Percentiles rank a stretch among this genome's conserved stretches.
These are phyloP conservation scores for cucumber (Cucumis sativus) DNA, from an alignment of 306 rosid genomes.

Conservation along the genomic window Cucumber_9930_V3 NC_026656.2:9904001-9904500, in stretches of 20 bases:
- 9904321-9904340: slow-evolving; percentile 69
- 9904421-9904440: slow-evolving; percentile 55
- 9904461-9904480: background rate
- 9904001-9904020: slow-evolving; percentile 92
- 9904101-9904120: background rate
- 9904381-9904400: slow-evolving; percentile 82
- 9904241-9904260: slow-evolving; percentile 11
- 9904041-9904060: slow-evolving; percentile 79
- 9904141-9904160: background rate
- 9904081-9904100: background rate
- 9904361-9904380: slow-evolving; percentile 77
- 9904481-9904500: background rate
- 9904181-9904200: background rate
- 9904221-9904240: no score
- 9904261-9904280: background rate
- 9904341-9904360: slow-evolving; percentile 75
- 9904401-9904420: slow-evolving; percentile 70
- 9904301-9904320: slow-evolving; percentile 6
- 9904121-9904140: background rate
- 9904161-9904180: background rate
- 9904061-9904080: slow-evolving; percentile 81
- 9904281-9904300: background rate
- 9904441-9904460: background rate
- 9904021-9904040: slow-evolving; percentile 71
- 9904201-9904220: background rate